Conservation (phyloP, 768 basidiomycete species). For the Kwoniella dejecticola region DNA sequence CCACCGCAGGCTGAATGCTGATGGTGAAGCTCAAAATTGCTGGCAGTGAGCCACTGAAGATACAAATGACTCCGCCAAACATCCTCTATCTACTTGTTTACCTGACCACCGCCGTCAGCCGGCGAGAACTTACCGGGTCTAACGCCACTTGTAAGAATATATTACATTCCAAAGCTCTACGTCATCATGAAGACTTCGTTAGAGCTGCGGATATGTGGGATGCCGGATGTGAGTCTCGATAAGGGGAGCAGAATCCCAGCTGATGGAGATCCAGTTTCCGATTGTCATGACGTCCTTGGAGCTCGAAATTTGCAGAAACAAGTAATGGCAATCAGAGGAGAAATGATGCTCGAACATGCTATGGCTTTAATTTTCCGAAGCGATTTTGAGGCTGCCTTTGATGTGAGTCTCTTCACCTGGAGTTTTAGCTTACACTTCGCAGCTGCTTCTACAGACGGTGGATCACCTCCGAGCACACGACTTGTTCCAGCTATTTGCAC, state of each 20-base stretch:
- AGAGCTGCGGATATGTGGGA: constrained; percentile 46
- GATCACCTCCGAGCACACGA: constrained; percentile 18
- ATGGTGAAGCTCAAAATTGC: constrained; percentile 8
- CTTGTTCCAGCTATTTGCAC: constrained; percentile 25
- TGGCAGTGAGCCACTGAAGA: constrained; percentile 3
- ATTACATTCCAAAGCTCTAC: constrained; percentile 24
- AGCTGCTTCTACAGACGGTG: constrained; percentile 14
- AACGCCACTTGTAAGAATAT: constrained; percentile 28
- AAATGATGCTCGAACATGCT: constrained; percentile 37
- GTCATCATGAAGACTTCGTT: constrained; percentile 22
- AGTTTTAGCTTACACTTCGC: neutral
- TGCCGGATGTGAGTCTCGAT: constrained; percentile 33
- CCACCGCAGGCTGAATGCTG: neutral
- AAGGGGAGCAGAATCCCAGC: neutral
- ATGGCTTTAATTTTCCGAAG: constrained; percentile 33
- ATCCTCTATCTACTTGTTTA: constrained; percentile 35
- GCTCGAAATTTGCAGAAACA: constrained; percentile 7
- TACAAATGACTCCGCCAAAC: constrained; percentile 43
- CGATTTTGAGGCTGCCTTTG: constrained; percentile 17
- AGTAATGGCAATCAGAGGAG: constrained; percentile 26
- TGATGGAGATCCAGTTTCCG: constrained; percentile 22
- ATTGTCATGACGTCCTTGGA: constrained; percentile 21
- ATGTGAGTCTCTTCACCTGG: constrained; percentile 19
- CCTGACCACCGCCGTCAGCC: constrained; percentile 29
- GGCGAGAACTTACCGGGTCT: constrained; percentile 35